These are phyloP conservation scores for Fomitopsis pinicola DNA, from an alignment of 1,284 basidiomycete genomes.

Conservation along the genomic window DNA sequence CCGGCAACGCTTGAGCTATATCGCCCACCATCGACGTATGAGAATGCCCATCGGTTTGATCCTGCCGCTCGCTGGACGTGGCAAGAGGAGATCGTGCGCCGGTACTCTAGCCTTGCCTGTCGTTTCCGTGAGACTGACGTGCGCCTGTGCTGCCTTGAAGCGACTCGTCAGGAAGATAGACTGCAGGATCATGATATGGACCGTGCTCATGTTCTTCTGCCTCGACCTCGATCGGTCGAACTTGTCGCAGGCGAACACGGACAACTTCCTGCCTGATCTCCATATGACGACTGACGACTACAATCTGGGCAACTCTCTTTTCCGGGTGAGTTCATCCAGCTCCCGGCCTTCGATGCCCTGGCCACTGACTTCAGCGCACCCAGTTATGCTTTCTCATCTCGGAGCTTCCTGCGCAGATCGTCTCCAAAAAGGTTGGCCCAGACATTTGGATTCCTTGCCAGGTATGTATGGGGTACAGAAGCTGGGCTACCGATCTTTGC, in stretches of 20 bases:
- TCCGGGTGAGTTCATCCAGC: conserved; percentile 16
- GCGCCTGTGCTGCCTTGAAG: conserved; percentile 22
- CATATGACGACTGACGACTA: conserved; percentile 58
- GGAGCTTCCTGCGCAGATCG: conserved; percentile 65
- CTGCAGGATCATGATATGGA: too few species aligned
- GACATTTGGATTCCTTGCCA: conserved; percentile 72
- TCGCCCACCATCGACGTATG: conserved; percentile 53
- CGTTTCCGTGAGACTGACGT: background rate
- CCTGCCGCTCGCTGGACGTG: conserved; percentile 23
- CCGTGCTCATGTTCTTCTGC: conserved; percentile 54
- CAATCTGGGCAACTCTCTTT: conserved; percentile 56
- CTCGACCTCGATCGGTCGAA: conserved; percentile 23
- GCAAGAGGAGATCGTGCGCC: too few species aligned
- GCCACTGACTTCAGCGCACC: conserved; percentile 32
- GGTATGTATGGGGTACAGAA: conserved; percentile 24
- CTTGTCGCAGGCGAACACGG: conserved; percentile 66
- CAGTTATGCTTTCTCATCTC: conserved; percentile 55
- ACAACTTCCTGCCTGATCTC: conserved; percentile 62
- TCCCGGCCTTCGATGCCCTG: background rate
- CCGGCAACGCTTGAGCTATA: conserved; percentile 47
- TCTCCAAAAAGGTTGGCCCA: conserved; percentile 68
- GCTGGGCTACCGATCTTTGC: too few species aligned
- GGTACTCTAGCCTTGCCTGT: background rate
- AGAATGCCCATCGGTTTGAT: conserved; percentile 65
- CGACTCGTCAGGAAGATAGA: conserved; percentile 48